Percentiles rank a stretch among this genome's conserved stretches.
phyloP scores from a whole-genome alignment of 768 basidiomycete species.

The Postia placenta region DNA sequence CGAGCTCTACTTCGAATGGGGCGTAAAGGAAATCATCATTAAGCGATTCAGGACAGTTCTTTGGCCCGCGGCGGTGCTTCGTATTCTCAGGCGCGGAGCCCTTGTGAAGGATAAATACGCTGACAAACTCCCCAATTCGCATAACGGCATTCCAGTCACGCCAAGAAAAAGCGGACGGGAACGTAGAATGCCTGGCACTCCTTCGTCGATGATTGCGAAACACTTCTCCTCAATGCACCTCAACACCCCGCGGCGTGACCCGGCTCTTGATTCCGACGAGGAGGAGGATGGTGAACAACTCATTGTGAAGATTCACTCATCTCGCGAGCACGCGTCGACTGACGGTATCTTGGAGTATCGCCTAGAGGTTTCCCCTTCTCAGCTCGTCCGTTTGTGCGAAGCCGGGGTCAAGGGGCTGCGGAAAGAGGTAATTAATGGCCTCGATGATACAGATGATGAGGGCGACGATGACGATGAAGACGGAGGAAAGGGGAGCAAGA shows the following conservation, averaged over 20 bases:
- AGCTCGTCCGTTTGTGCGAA: constrained; percentile 59
- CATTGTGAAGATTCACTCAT: constrained; percentile 60
- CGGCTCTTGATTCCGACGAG: constrained; percentile 15
- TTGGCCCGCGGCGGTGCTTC: constrained; percentile 70
- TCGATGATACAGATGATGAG: constrained; percentile 27
- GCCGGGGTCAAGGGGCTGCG: constrained; percentile 62
- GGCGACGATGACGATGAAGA: constrained; percentile 47
- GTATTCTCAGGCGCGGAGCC: constrained; percentile 62
- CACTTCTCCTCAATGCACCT: constrained; percentile 46
- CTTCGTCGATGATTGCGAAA: constrained; percentile 44
- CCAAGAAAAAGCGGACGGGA: constrained; percentile 32
- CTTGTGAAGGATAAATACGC: constrained; percentile 38
- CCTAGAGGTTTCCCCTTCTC: constrained; percentile 63
- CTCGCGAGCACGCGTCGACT: constrained; percentile 63
- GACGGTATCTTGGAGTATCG: constrained; percentile 75
- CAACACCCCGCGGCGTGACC: constrained; percentile 14
- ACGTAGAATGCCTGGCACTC: constrained; percentile 29
- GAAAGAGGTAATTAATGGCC: constrained; percentile 22
- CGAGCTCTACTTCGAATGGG: constrained; percentile 92
- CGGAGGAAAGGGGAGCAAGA: constrained; percentile 39
- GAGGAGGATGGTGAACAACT: constrained; percentile 35
- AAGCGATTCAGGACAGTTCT: constrained; percentile 80
- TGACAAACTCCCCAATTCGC: constrained; percentile 1
- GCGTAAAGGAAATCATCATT: constrained; percentile 72
- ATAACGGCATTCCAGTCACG: constrained; percentile 25